Evolutionary conservation across 2,329 filamentous ascomycete species (phyloP), one percentile per base, ranked within the genome.

Genomic region (Fusarium albosuccineum): DNA sequence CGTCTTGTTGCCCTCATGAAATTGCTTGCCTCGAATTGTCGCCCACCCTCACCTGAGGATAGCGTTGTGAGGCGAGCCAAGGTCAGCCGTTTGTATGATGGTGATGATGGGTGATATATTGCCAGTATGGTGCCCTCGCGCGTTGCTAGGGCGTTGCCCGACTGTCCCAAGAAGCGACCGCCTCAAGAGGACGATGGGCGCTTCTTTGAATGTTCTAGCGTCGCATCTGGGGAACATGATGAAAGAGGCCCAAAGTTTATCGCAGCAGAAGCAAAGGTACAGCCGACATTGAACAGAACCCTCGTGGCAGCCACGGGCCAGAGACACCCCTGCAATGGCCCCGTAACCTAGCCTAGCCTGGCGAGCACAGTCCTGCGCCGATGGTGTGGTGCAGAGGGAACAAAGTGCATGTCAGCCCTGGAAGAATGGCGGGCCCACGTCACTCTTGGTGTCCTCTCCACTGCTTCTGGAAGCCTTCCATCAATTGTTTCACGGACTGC

Each of bases 401-500:
- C 44, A 52, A 51, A 39, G 54, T 64, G 60, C 63, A 64, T 64
- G 60, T 66, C 66, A 70, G 69, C 69, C 67, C 70, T 70, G 67
- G 36, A 59, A 58, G 53, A 53, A 41, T 41, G 55, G 46, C 45
- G 45, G 39, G 49, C 65, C 65, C 65, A 68, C 48, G 64, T 65
- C 60, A 68, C 52, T 27, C 36, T 45, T 48, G 36, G 10, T 33
- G 30, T 9, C 30, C 48, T 40, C 56, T 65, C 71, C 71, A 73
- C 71, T 72, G 58, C 71, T 73, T 73, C 71, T 73, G 66, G 71
- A 73, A 73, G 66, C 46, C 62, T 73, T 73, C 71, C 53, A 71
- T 73, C 17, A 55, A 56, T 66, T 73, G 71, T 73, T 73, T 70
- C 67, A 72, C 36, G 42, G 37, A 44, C 55, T 55, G 50, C 49